Evolutionary conservation across 208 protist genomes (phyloP).

Genomic region (Leishmania turanica): DNA sequence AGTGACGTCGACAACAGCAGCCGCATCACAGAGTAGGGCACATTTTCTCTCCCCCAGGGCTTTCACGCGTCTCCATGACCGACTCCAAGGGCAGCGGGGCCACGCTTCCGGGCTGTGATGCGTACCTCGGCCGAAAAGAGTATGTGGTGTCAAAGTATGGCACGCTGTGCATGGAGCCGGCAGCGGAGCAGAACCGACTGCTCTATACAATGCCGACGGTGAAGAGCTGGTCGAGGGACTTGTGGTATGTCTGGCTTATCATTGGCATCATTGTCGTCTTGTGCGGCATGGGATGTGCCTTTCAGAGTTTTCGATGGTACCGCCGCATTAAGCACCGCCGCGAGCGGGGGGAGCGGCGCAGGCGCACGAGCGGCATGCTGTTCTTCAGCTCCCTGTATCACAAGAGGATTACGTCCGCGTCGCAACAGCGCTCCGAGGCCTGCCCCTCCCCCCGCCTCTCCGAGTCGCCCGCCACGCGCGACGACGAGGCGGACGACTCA

Average conservation of each 20-base stretch:
- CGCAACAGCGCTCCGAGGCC: too few species aligned
- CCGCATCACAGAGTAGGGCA: not conserved
- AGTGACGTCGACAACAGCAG: not conserved
- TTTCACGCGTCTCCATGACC: not conserved
- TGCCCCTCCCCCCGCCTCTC: not conserved
- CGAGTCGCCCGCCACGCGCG: not conserved
- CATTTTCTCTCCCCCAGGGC: not conserved
- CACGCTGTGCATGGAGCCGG: conserved; percentile 17
- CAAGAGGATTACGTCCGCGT: not conserved
- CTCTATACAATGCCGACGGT: conserved; percentile 19
- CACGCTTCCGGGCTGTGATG: conserved; percentile 14
- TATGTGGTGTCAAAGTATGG: not conserved
- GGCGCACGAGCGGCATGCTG: conserved; percentile 6
- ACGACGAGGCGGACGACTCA: not conserved
- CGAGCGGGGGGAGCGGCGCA: conserved; percentile 9
- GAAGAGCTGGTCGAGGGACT: conserved; percentile 25
- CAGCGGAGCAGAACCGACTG: conserved; percentile 1
- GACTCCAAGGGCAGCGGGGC: not conserved
- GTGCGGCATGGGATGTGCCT: not conserved
- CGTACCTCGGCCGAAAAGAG: not conserved
- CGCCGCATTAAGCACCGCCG: conserved; percentile 22
- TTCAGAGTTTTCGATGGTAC: conserved; percentile 29
- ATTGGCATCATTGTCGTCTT: conserved; percentile 16
- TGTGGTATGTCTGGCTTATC: conserved; percentile 41
- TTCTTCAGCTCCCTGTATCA: conserved; percentile 8